phyloP scores from a whole-genome alignment of 139 green algal genomes.

The Coelastrella sp. region DNA sequence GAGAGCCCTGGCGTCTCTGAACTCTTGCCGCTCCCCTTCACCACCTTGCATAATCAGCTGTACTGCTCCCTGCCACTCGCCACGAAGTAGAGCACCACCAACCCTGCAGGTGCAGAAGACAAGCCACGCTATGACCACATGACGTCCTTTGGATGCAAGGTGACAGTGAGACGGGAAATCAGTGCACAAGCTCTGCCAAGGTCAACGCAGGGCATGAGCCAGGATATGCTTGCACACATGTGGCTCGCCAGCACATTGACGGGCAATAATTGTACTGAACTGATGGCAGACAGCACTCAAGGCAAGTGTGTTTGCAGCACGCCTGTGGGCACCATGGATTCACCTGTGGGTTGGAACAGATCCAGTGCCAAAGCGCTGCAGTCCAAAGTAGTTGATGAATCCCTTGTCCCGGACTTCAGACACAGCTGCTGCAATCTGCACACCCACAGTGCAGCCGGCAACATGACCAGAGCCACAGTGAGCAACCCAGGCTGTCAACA shows the following conservation, averaged over 20 bases:
- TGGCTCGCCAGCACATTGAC: too few species aligned
- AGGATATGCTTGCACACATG: too few species aligned
- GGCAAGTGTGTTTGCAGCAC: too few species aligned
- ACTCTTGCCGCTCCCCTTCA: constrained; percentile 38
- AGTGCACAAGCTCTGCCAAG: too few species aligned
- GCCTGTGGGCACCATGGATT: too few species aligned
- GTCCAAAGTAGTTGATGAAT: constrained; percentile 97
- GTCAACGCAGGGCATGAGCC: too few species aligned
- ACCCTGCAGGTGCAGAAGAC: constrained; percentile 62
- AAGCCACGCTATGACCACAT: background rate
- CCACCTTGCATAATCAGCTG: constrained; percentile 38
- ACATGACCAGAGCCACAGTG: too few species aligned
- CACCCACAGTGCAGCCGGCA: background rate
- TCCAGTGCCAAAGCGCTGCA: constrained; percentile 95
- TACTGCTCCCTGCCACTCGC: constrained; percentile 66
- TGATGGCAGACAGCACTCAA: too few species aligned
- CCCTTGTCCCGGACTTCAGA: constrained; percentile 66
- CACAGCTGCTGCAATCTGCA: constrained; percentile 64
- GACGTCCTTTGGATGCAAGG: too few species aligned
- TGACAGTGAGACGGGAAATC: too few species aligned
- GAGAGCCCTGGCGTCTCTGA: constrained; percentile 31
- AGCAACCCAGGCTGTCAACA: too few species aligned
- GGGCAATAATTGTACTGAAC: too few species aligned
- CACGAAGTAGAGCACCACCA: constrained; percentile 80
- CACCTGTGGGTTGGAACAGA: constrained; percentile 80